Evolutionary conservation across 768 basidiomycete species (phyloP).

Genomic region (Suillus tomentosus): DNA sequence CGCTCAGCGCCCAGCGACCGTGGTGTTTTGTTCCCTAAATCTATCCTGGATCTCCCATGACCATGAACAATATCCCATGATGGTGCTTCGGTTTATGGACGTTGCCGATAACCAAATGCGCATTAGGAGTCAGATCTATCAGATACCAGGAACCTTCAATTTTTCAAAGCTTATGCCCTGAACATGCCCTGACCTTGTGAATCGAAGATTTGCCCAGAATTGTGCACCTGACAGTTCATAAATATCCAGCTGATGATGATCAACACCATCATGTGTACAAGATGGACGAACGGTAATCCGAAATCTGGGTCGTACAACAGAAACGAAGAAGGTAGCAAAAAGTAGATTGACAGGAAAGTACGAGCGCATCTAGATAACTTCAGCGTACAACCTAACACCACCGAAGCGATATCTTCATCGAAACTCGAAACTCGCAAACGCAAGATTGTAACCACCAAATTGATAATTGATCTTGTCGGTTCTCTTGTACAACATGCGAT

Average conservation of each 20-base stretch:
- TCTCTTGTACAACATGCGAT: slow-evolving; percentile 58
- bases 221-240: slow-evolving; percentile 5
- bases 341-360: slow-evolving; percentile 19
- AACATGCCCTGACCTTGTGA: slow-evolving; percentile 16
- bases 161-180: slow-evolving; percentile 4
- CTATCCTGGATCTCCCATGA: slow-evolving; percentile 21
- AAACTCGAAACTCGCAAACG: slow-evolving; percentile 84
- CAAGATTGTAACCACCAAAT: slow-evolving; percentile 89
- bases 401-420: slow-evolving; percentile 28
- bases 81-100: slow-evolving; percentile 5
- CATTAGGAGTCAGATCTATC: slow-evolving; percentile 6
- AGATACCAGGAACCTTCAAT: background rate
- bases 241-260: background rate
- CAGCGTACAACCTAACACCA: slow-evolving; percentile 17
- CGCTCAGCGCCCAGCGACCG: slow-evolving; percentile 20
- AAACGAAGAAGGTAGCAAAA: slow-evolving; percentile 17
- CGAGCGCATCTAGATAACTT: slow-evolving; percentile 24
- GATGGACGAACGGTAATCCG: slow-evolving; percentile 21
- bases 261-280: slow-evolving; percentile 12
- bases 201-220: slow-evolving; percentile 11
- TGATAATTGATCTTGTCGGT: slow-evolving; percentile 99
- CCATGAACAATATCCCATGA: slow-evolving; percentile 16
- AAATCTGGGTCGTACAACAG: slow-evolving; percentile 11
- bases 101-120: slow-evolving; percentile 11
- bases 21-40: slow-evolving; percentile 16